Conservation (phyloP, 1,284 basidiomycete species). For the Boletus nobilissimus region DNA sequence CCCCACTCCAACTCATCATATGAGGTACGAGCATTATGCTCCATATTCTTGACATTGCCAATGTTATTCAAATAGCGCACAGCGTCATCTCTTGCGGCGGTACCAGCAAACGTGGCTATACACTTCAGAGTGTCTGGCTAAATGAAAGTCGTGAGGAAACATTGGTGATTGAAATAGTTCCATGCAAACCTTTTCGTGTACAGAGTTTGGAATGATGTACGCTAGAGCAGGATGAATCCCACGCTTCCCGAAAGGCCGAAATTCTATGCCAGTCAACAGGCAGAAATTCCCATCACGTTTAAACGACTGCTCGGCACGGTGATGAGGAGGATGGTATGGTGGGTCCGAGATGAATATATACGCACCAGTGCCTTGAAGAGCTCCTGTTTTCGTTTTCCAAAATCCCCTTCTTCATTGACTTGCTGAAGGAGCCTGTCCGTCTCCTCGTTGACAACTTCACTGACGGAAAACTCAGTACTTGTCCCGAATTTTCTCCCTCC, state of each 20-base stretch:
- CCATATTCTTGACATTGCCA: conserved; percentile 12
- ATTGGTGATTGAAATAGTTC: background rate
- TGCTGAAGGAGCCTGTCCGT: conserved; percentile 9
- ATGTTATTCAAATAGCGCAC: conserved; percentile 4
- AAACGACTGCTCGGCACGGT: no score
- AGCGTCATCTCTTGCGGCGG: background rate
- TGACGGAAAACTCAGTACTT: background rate
- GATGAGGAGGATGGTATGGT: no score
- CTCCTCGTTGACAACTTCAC: background rate
- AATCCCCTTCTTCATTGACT: background rate
- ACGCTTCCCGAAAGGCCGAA: no score
- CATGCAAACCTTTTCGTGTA: background rate
- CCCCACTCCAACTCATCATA: conserved; percentile 7
- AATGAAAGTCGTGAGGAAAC: background rate
- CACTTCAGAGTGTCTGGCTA: conserved; percentile 4
- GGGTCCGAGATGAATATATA: background rate
- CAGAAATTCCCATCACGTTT: no score
- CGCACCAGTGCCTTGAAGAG: conserved; percentile 6
- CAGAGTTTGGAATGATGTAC: no score
- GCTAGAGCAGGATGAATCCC: no score
- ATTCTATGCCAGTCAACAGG: background rate
- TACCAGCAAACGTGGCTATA: conserved; percentile 12
- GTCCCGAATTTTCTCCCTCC: background rate
- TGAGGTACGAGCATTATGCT: background rate
- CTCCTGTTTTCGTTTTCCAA: background rate